These are phyloP conservation scores for Arthrinium puccinioides DNA, from an alignment of 2,329 filamentous ascomycete species.

Conservation along the genomic window DNA sequence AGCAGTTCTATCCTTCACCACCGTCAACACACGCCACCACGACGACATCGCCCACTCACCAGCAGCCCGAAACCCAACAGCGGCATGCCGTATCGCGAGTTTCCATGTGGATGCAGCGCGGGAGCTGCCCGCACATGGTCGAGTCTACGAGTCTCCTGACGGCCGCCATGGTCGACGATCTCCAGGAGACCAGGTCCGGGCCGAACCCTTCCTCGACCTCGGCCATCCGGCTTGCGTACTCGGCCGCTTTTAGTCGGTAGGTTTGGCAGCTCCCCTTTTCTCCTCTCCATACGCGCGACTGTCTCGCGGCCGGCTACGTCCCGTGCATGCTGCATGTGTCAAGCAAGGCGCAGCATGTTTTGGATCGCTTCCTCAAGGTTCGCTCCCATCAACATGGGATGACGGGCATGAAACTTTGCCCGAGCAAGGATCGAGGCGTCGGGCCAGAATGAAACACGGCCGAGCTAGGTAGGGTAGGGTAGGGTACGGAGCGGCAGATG, in stretches of 20 bases:
- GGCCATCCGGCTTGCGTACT: constrained; percentile 62
- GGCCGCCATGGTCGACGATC: constrained; percentile 61
- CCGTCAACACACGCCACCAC: constrained; percentile 8
- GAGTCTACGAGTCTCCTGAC: constrained; percentile 71
- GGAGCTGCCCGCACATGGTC: constrained; percentile 69
- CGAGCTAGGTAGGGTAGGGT: too few species aligned
- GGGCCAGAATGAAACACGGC: too few species aligned
- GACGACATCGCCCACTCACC: background rate
- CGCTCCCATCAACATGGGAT: too few species aligned
- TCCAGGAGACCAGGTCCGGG: constrained; percentile 23
- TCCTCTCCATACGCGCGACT: too few species aligned
- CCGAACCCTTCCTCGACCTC: constrained; percentile 39
- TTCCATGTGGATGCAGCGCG: constrained; percentile 64
- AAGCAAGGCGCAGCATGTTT: too few species aligned
- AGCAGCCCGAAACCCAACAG: constrained; percentile 15
- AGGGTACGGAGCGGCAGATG: too few species aligned
- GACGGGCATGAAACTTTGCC: too few species aligned
- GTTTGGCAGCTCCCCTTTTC: constrained; percentile 17
- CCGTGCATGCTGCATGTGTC: too few species aligned
- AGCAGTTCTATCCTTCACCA: constrained; percentile 50
- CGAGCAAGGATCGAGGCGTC: too few species aligned
- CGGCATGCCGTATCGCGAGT: constrained; percentile 50
- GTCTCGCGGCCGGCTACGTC: too few species aligned
- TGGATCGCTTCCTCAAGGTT: too few species aligned
- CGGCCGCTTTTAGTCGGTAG: constrained; percentile 67